Evolutionary conservation across 148 eudicot genomes (phyloP).

Genomic region (Nyssa sinensis): DNA sequence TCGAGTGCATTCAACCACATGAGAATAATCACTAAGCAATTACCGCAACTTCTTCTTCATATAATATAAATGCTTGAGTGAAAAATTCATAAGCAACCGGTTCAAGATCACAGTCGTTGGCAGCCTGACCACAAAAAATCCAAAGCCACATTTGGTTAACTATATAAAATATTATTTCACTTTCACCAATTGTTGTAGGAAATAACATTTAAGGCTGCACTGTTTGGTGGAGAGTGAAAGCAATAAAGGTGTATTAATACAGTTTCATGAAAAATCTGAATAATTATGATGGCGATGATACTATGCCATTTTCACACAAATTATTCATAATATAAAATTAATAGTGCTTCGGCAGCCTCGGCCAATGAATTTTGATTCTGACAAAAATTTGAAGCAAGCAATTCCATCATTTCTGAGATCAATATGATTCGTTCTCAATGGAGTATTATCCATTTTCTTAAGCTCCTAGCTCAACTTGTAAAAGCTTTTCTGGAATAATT

Average conservation of each 20-base stretch:
- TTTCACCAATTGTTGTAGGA: constrained; percentile 4
- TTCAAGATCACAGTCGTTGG: constrained; percentile 95
- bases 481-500: background rate
- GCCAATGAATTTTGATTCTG: background rate
- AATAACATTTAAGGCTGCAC: background rate
- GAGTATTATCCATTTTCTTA: background rate
- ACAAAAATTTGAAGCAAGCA: background rate
- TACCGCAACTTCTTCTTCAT: constrained; percentile 99
- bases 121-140: constrained; percentile 54
- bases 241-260: background rate
- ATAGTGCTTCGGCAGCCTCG: background rate
- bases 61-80: constrained; percentile 89
- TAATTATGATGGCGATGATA: background rate
- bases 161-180: constrained; percentile 5
- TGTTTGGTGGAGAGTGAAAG: background rate
- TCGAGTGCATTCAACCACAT: background rate
- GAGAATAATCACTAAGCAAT: constrained; percentile 15
- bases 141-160: constrained; percentile 2
- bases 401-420: background rate
- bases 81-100: constrained; percentile 91
- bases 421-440: background rate
- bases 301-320: background rate
- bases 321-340: background rate
- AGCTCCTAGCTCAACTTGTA: background rate
- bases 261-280: background rate